Conservation (phyloP, 192 early-diverging fungal genomes). For the Coemansia sp. region DNA sequence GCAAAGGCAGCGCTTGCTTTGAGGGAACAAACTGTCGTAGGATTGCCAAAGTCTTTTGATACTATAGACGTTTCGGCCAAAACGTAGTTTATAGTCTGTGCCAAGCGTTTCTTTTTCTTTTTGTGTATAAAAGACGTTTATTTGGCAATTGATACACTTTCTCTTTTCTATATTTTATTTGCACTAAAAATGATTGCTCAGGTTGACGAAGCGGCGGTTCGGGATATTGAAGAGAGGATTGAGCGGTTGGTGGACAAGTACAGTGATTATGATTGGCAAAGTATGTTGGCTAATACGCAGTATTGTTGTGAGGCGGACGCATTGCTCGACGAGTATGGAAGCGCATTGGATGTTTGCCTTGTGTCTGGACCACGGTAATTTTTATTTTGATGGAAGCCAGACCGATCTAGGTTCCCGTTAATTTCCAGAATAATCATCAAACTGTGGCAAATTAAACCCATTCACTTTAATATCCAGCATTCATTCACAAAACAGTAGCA, state of each 20-base stretch:
- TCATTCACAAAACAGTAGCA: background rate
- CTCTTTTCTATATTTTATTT: background rate
- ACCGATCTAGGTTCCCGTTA: background rate
- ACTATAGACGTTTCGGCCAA: background rate
- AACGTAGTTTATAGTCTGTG: background rate
- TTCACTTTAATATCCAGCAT: background rate
- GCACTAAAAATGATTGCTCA: background rate
- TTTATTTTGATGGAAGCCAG: background rate
- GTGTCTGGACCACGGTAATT: background rate
- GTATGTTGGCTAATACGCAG: constrained; percentile 8
- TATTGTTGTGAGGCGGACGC: constrained; percentile 11
- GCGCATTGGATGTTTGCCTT: background rate
- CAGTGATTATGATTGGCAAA: constrained; percentile 13
- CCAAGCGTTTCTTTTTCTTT: constrained; percentile 5
- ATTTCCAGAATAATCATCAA: background rate
- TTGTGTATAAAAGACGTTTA: constrained; percentile 4
- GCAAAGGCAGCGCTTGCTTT: background rate
- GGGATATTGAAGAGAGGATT: constrained; percentile 6
- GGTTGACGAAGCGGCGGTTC: background rate
- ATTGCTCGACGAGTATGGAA: constrained; percentile 8
- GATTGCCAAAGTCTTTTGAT: background rate
- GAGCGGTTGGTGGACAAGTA: constrained; percentile 12
- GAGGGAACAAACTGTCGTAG: background rate
- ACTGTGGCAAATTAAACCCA: background rate
- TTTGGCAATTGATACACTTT: background rate